Evolutionary conservation across 768 basidiomycete species (phyloP), one percentile per base, ranked within the genome.

Genomic region (Termitomyces sp.): DNA sequence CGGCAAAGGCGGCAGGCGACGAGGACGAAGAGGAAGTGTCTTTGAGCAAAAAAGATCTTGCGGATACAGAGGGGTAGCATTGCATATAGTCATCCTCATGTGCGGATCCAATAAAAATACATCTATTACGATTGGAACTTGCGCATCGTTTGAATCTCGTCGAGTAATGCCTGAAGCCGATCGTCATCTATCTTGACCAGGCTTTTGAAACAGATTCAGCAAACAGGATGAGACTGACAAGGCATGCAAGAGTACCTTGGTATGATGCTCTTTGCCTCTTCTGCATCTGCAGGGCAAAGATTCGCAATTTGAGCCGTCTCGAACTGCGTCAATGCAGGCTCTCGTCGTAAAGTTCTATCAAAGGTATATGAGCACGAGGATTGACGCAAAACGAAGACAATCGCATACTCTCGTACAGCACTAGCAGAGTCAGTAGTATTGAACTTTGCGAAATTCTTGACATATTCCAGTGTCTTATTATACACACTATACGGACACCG

Each of bases 301-400:
- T 96, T 96, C 15, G 91, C 91, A 50, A 96, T 89, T 66, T 96
- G 94, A 2, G 93, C 92, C 4, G 89, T 89, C 74, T 96, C 94
- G 61, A 94, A 95, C 63, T 91, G 90, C 2, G 91, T 91, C 36
- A 96, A 67, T 2, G 84, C 84, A 0, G 86, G 82, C 63, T 94
- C 91, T 60, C 91, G 77, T 48, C 88, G 81, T 7, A 95, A 72
- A 1, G 89, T 90, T 65, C 91, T 93, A 36, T 36, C 27, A 38
- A 33, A 11, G n/a, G 46, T 5, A 44, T 36, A 31, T 43, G 25
- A 18, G 35, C 35, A 16, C 29, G 27, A 12, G n/a, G 40, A n/a
- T 27, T 7, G 39, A 15, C 22, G 15, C n/a, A 11, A 33, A 13
- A 31, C 31, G 29, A 35, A 40, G 16, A 18, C 33, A 1, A 49